These are phyloP conservation scores for Boletus sp. DNA, from an alignment of 1,284 basidiomycete species.

Conservation along the genomic window DNA sequence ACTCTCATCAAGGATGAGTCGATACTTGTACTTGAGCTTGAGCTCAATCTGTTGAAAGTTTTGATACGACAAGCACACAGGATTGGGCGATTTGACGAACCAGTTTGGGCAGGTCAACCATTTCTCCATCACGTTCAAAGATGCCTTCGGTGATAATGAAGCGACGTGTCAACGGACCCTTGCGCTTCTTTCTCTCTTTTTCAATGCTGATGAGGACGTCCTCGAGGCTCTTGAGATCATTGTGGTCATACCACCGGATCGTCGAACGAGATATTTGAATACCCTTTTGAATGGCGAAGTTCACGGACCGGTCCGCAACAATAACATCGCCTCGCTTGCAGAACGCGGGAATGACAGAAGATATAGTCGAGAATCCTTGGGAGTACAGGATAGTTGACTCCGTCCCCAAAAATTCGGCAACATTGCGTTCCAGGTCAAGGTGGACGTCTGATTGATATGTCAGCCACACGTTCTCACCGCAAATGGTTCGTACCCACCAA, in stretches of 20 bases:
- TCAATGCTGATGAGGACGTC: conserved; percentile 83
- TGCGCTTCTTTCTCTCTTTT: conserved; percentile 86
- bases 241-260: conserved; percentile 96
- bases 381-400: conserved; percentile 93
- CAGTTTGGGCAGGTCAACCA: conserved; percentile 89
- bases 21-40: conserved; percentile 95
- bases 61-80: not conserved
- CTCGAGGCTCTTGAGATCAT: conserved; percentile 90
- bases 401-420: conserved; percentile 90
- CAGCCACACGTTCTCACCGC: not conserved
- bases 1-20: conserved; percentile 93
- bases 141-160: conserved; percentile 99
- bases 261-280: conserved; percentile 94
- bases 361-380: conserved; percentile 91
- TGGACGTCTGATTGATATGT: conserved; percentile 75
- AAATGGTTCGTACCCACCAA: conserved; percentile 61
- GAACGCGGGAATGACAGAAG: conserved; percentile 96
- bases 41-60: conserved; percentile 76
- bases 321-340: conserved; percentile 98
- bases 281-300: conserved; percentile 97
- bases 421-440: conserved; percentile 84
- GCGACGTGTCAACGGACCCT: conserved; percentile 81
- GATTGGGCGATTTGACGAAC: conserved; percentile 51
- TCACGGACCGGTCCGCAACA: conserved; percentile 94
- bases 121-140: conserved; percentile 93